Evolutionary conservation across 306 rosid species (phyloP).

Genomic region (Rosa multiflora): DNA sequence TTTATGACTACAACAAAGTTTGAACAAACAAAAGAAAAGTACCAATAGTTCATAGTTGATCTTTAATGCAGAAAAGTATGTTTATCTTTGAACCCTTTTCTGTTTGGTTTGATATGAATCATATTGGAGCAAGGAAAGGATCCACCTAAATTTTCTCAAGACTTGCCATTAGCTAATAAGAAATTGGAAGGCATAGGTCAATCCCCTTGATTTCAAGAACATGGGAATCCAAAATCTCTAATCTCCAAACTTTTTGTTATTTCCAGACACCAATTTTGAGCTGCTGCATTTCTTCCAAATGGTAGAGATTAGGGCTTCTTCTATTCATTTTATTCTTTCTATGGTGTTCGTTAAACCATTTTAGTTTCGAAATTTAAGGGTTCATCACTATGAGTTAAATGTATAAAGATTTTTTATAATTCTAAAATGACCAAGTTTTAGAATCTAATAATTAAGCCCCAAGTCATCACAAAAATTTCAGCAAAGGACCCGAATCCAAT

Average conservation of each 20-base stretch:
- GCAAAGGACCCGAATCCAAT: neutral
- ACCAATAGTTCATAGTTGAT: neutral
- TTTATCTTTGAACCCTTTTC: neutral
- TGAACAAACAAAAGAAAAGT: neutral
- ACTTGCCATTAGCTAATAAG: neutral
- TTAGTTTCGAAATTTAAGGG: neutral
- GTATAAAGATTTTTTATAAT: too few species aligned
- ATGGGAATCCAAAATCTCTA: slow-evolving; percentile 23
- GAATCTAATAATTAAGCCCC: neutral
- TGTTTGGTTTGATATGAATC: slow-evolving; percentile 12
- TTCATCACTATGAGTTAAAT: neutral
- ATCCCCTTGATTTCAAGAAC: slow-evolving; percentile 26
- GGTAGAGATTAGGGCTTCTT: neutral
- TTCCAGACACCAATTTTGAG: slow-evolving; percentile 20
- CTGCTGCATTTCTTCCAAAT: slow-evolving; percentile 16
- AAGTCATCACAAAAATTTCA: neutral
- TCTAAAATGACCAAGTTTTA: too few species aligned
- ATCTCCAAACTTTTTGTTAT: slow-evolving; percentile 15
- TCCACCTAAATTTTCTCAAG: neutral
- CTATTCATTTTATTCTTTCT: neutral
- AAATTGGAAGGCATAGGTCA: slow-evolving; percentile 11
- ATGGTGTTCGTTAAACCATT: neutral
- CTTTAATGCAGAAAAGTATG: neutral
- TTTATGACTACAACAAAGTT: neutral
- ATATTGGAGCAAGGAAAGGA: neutral